phyloP scores from a whole-genome alignment of 306 rosid genomes.

The Alnus rubra region DNA sequence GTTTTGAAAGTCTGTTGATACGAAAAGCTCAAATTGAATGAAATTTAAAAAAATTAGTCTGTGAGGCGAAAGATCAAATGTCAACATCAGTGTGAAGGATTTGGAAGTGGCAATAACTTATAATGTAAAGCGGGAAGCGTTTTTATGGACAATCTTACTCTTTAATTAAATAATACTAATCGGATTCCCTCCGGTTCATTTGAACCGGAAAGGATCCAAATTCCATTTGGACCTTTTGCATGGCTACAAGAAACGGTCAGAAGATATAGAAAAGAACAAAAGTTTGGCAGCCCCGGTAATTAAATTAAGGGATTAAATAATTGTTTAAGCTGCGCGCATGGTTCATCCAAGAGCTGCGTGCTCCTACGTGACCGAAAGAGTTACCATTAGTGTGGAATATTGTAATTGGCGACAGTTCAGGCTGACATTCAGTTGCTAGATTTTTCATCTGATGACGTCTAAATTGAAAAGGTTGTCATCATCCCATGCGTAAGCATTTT shows the following conservation, averaged over 20 bases:
- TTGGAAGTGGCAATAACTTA: neutral
- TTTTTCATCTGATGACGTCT: neutral
- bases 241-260: neutral
- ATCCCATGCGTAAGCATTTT: neutral
- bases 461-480: conserved; percentile 12
- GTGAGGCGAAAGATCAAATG: neutral
- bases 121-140: neutral
- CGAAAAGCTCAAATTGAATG: too few relatives aligned
- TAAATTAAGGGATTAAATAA: neutral
- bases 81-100: neutral
- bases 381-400: neutral
- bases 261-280: neutral
- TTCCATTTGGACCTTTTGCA: neutral
- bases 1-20: too few relatives aligned
- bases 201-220: too few relatives aligned
- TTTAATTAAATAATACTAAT: too few relatives aligned
- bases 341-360: neutral
- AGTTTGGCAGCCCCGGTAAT: neutral
- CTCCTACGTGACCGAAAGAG: neutral
- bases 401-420: neutral
- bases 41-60: too few relatives aligned
- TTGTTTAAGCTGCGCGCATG: neutral
- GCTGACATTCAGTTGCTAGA: conserved; percentile 12
- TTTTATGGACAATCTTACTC: neutral
- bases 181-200: too few relatives aligned